Conservation (phyloP, 176 grass and related monocot genomes). For the Carex cristatella region DNA sequence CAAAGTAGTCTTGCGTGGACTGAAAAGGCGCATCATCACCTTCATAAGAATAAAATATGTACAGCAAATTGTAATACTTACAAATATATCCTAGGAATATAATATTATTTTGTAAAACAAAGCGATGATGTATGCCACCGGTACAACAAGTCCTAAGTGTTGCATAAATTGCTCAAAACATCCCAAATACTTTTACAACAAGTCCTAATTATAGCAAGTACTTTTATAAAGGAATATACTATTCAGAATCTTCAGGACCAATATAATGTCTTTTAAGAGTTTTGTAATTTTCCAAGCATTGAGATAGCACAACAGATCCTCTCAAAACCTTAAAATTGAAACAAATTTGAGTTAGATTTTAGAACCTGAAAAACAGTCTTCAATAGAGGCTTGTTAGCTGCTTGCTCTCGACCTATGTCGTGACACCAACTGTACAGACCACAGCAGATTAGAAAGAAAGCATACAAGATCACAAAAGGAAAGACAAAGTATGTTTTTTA, state of each 20-base stretch:
- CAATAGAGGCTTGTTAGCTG: constrained; percentile 67
- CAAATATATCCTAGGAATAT: constrained; percentile 9
- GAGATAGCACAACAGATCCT: background rate
- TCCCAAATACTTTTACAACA: background rate
- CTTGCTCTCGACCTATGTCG: constrained; percentile 80
- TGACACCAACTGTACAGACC: constrained; percentile 72
- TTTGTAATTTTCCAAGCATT: no score
- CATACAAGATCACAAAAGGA: background rate
- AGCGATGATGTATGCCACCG: background rate
- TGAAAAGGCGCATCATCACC: constrained; percentile 71
- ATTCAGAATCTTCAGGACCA: background rate
- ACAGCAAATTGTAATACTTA: constrained; percentile 2
- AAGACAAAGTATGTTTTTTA: background rate
- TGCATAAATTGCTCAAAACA: background rate
- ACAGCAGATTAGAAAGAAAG: constrained; percentile 1
- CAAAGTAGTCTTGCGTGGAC: constrained; percentile 52
- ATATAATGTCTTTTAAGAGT: background rate
- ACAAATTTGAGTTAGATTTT: background rate
- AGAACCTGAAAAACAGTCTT: constrained; percentile 77
- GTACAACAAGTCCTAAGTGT: background rate
- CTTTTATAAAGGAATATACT: background rate
- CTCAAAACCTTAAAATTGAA: background rate
- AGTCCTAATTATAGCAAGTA: background rate
- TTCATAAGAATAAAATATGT: constrained; percentile 22
- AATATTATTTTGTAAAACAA: background rate